These are phyloP conservation scores for Verticillium nonalfalfae DNA, from an alignment of 2,329 filamentous ascomycete genomes.

Conservation along the genomic window DNA sequence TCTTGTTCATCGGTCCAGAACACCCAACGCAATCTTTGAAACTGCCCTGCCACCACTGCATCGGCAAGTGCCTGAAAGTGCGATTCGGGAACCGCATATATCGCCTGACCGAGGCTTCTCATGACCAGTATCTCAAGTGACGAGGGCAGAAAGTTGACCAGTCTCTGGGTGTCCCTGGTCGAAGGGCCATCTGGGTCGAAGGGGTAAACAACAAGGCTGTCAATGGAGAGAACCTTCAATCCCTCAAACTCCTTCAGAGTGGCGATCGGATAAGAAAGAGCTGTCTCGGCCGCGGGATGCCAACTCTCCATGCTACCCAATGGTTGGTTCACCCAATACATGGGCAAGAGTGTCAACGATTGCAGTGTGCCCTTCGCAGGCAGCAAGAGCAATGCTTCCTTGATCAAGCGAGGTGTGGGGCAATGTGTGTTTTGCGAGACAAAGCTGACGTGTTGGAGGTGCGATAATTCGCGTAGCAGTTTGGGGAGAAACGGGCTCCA, in stretches of 20 bases:
- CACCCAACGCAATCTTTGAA: not conserved
- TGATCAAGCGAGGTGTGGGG: not conserved
- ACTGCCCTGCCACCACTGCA: not conserved
- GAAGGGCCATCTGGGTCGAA: not conserved
- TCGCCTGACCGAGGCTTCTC: not conserved
- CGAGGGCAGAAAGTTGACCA: not conserved
- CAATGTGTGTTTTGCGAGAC: not conserved
- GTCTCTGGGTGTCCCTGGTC: not conserved
- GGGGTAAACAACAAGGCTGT: not conserved
- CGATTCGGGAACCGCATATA: not conserved
- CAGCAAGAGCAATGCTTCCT: not conserved
- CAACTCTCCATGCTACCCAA: not conserved
- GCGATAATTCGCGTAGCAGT: not conserved
- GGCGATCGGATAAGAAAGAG: not conserved
- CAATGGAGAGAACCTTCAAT: not conserved
- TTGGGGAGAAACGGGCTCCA: not conserved
- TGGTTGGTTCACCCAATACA: not conserved
- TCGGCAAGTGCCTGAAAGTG: not conserved
- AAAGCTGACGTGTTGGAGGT: not conserved
- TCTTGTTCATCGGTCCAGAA: not conserved
- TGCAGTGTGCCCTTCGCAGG: not conserved
- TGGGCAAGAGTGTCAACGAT: not conserved
- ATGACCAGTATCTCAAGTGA: not conserved
- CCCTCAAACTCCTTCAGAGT: not conserved
- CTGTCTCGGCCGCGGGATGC: not conserved